phyloP scores from a whole-genome alignment of 768 basidiomycete genomes.

The Lentinula raphanica region DNA sequence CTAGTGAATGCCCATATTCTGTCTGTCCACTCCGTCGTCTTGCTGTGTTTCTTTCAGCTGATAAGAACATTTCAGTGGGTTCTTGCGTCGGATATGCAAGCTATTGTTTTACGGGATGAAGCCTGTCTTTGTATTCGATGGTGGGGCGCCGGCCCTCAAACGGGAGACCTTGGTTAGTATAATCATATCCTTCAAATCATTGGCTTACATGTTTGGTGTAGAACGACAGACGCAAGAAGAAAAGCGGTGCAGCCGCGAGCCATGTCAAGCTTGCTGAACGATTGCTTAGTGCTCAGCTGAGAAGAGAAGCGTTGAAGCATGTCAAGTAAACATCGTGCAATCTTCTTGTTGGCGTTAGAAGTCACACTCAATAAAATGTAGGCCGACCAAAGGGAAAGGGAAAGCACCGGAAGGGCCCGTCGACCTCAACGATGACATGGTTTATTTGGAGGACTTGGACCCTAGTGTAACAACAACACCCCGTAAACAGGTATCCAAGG shows the following conservation, averaged over 20 bases:
- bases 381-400: conserved; percentile 37
- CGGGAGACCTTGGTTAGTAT: conserved; percentile 74
- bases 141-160: conserved; percentile 90
- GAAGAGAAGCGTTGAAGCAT: conserved; percentile 79
- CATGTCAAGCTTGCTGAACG: conserved; percentile 87
- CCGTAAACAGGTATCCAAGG: conserved; percentile 26
- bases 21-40: neutral
- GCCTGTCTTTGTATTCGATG: conserved; percentile 98
- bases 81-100: conserved; percentile 86
- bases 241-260: conserved; percentile 81
- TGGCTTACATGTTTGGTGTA: conserved; percentile 22
- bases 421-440: conserved; percentile 61
- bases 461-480: conserved; percentile 50
- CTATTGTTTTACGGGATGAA: conserved; percentile 96
- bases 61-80: conserved; percentile 37
- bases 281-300: conserved; percentile 88
- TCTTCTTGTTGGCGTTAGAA: neutral
- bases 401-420: conserved; percentile 42
- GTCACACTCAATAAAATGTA: conserved; percentile 13
- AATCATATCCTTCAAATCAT: neutral
- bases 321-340: conserved; percentile 40
- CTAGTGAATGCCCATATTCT: conserved; percentile 92
- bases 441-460: conserved; percentile 87
- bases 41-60: neutral
- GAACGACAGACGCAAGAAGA: conserved; percentile 87